Evolutionary conservation across 2,329 filamentous ascomycete species (phyloP).

Genomic region (Venturia carpophila): DNA sequence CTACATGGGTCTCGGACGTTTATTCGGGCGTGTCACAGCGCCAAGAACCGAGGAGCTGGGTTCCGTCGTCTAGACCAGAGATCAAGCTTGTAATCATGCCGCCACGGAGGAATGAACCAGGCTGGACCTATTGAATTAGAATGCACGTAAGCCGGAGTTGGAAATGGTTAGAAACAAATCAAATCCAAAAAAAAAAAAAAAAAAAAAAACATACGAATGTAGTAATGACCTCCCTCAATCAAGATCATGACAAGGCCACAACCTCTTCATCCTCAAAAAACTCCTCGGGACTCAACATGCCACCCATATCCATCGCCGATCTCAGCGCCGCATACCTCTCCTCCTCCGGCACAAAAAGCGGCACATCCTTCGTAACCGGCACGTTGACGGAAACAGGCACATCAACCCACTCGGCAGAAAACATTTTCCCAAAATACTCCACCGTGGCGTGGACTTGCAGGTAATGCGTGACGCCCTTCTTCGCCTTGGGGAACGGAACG

Average conservation of each 20-base stretch:
- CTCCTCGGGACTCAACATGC: background rate
- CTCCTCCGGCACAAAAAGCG: background rate
- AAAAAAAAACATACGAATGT: background rate
- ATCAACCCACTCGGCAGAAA: background rate
- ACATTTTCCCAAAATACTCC: conserved; percentile 1
- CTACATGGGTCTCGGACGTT: conserved; percentile 4
- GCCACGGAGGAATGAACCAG: background rate
- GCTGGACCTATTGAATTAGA: background rate
- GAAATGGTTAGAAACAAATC: background rate
- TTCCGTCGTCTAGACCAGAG: background rate
- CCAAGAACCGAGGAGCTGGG: background rate
- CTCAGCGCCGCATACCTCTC: conserved; percentile 1
- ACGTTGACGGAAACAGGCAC: background rate
- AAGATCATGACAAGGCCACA: background rate
- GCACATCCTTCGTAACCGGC: background rate
- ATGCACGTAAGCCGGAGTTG: too few relatives aligned
- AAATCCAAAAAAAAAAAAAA: background rate
- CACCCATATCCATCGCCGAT: background rate
- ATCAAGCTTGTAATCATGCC: too few relatives aligned
- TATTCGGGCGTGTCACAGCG: conserved; percentile 2
- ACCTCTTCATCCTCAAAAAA: background rate
- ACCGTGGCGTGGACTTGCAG: background rate
- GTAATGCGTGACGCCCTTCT: background rate
- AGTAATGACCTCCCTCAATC: background rate
- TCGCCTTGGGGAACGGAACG: background rate